Conservation (phyloP, 768 basidiomycete genomes). For the Termitomyces sp. region DNA sequence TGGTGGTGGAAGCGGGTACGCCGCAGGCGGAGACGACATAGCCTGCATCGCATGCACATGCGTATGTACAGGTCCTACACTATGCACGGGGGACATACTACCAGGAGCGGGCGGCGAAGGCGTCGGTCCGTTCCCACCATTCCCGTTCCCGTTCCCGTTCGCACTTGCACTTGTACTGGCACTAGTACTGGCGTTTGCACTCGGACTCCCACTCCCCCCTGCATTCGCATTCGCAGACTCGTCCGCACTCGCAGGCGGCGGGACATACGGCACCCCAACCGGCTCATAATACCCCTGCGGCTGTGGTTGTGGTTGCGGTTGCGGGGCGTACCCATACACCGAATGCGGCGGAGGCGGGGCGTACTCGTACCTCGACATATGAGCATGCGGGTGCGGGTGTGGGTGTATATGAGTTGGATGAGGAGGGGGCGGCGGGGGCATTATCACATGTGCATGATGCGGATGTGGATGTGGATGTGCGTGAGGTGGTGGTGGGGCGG, state of each 20-base stretch:
- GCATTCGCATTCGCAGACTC: not conserved
- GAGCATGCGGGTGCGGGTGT: not conserved
- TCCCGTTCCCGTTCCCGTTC: not conserved
- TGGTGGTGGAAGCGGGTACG: not conserved
- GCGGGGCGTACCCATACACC: slow-evolving; percentile 1
- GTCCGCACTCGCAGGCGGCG: not conserved
- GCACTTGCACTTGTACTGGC: not conserved
- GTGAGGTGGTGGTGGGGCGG: not conserved
- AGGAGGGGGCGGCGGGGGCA: not conserved
- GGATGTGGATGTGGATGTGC: not conserved
- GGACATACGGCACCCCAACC: not conserved
- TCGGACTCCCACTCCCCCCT: not conserved
- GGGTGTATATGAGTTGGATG: slow-evolving; percentile 4
- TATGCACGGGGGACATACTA: not conserved
- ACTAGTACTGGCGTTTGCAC: not conserved
- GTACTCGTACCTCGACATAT: not conserved
- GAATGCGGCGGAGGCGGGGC: not conserved
- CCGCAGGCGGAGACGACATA: not conserved
- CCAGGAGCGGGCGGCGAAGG: not conserved
- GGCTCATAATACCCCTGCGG: slow-evolving; percentile 2
- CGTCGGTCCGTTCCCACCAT: not conserved
- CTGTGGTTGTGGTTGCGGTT: not conserved
- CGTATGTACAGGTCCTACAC: no score
- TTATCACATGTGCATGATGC: not conserved
- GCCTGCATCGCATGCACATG: no score